Percentiles rank a stretch among this genome's conserved stretches.
Evolutionary conservation across 2,329 filamentous ascomycete genomes (phyloP).

Genomic region (Neophaeococcomyces mojaviensis): DNA sequence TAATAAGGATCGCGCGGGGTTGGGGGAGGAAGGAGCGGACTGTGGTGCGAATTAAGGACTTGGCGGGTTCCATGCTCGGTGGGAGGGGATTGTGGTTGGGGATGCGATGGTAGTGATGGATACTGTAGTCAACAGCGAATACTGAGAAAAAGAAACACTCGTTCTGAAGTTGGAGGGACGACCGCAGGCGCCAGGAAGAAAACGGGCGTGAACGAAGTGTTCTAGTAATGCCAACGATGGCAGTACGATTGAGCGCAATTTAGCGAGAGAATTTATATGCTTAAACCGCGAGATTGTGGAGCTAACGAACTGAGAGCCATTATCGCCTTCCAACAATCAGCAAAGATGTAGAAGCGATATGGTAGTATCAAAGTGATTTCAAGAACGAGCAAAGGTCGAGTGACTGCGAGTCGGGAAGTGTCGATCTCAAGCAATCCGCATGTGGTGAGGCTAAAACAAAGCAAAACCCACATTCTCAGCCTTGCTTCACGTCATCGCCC

Average conservation of each 20-base stretch:
- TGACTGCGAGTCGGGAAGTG: not conserved
- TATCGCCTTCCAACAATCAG: slow-evolving; percentile 17
- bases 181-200: too few species aligned
- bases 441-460: too few species aligned
- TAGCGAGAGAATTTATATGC: not conserved
- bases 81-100: slow-evolving; percentile 19
- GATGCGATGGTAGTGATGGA: too few species aligned
- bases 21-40: slow-evolving; percentile 81
- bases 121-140: too few species aligned
- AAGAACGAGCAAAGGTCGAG: not conserved
- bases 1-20: slow-evolving; percentile 65
- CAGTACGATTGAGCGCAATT: not conserved
- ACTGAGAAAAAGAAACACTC: too few species aligned
- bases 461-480: too few species aligned
- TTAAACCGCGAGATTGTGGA: slow-evolving; percentile 8
- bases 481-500: too few species aligned
- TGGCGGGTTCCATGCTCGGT: slow-evolving; percentile 53
- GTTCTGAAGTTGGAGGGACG: too few species aligned
- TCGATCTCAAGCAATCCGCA: too few species aligned
- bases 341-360: slow-evolving; percentile 17
- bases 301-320: slow-evolving; percentile 6
- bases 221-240: too few species aligned
- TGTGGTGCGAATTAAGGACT: slow-evolving; percentile 77
- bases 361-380: not conserved
- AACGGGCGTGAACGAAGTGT: too few species aligned